phyloP scores from a whole-genome alignment of 108 stramenopile species.

The Conticribra guillardii region DNA sequence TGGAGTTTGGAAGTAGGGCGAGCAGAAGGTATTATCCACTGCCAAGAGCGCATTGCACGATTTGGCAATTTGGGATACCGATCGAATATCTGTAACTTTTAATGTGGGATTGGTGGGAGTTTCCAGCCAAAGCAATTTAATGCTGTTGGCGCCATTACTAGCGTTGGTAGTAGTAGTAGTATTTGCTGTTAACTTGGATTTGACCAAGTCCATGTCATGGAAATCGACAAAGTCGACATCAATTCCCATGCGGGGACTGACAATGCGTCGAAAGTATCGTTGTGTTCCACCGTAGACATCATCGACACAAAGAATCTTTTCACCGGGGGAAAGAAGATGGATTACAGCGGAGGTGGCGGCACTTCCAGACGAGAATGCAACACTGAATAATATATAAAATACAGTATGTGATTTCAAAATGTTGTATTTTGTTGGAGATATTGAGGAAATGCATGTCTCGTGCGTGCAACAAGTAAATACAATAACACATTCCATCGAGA shows the following conservation, averaged over 20 bases:
- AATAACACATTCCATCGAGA: neutral
- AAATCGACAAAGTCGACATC: slow-evolving; percentile 59
- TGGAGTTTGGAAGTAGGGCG: slow-evolving; percentile 91
- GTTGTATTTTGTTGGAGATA: slow-evolving; percentile 1
- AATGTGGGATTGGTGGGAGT: slow-evolving; percentile 92
- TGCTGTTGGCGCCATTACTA: slow-evolving; percentile 34
- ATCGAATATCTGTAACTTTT: slow-evolving; percentile 78
- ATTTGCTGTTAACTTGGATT: slow-evolving; percentile 20
- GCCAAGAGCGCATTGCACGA: slow-evolving; percentile 57
- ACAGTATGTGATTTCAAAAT: too few species aligned
- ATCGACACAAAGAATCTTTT: slow-evolving; percentile 76
- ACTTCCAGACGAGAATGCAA: slow-evolving; percentile 87
- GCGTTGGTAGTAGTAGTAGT: neutral
- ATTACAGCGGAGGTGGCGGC: slow-evolving; percentile 88
- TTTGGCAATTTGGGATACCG: slow-evolving; percentile 63
- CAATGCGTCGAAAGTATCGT: slow-evolving; percentile 69
- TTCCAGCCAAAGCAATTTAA: slow-evolving; percentile 89
- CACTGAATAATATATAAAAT: slow-evolving; percentile 12
- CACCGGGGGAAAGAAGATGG: slow-evolving; percentile 68
- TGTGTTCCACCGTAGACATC: slow-evolving; percentile 91
- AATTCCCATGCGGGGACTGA: slow-evolving; percentile 53
- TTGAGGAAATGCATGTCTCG: too few species aligned
- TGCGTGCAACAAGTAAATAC: too few species aligned
- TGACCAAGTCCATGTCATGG: slow-evolving; percentile 16
- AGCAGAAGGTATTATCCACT: slow-evolving; percentile 95